These are phyloP conservation scores for Colletotrichum ledebouriae DNA, from an alignment of 2,329 filamentous ascomycete species.

Conservation along the genomic window DNA sequence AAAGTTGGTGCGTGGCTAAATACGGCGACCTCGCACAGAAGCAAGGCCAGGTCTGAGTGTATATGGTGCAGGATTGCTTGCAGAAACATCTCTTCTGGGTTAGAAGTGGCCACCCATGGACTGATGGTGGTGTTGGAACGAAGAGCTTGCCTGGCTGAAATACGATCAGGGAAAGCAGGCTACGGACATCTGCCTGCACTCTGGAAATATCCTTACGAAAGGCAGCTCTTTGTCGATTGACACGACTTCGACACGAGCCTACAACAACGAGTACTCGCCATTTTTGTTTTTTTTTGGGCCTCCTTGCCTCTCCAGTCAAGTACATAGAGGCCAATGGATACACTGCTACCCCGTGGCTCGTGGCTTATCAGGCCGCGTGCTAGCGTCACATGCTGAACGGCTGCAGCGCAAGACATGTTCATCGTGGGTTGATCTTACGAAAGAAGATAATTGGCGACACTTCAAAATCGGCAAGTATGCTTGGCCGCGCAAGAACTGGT, in stretches of 20 bases:
- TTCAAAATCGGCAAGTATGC: neutral
- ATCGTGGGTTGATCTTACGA: slow-evolving; percentile 18
- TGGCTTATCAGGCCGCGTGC: slow-evolving; percentile 18
- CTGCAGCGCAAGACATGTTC: neutral
- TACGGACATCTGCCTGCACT: too few relatives aligned
- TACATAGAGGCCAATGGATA: neutral
- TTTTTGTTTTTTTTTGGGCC: neutral
- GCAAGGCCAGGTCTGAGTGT: slow-evolving; percentile 39
- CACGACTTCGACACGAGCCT: slow-evolving; percentile 1
- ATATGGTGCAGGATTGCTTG: slow-evolving; percentile 44
- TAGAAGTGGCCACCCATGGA: slow-evolving; percentile 1
- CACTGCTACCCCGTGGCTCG: slow-evolving; percentile 5
- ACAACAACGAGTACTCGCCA: neutral
- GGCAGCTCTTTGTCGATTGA: too few relatives aligned
- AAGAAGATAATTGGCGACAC: neutral
- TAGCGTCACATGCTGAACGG: slow-evolving; percentile 28
- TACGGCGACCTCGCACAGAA: slow-evolving; percentile 32
- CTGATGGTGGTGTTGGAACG: slow-evolving; percentile 12
- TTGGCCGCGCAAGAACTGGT: neutral
- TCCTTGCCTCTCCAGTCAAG: neutral
- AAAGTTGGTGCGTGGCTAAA: slow-evolving; percentile 29
- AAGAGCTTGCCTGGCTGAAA: neutral
- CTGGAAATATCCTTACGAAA: too few relatives aligned
- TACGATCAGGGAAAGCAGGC: too few relatives aligned
- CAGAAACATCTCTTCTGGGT: slow-evolving; percentile 21